phyloP scores from a whole-genome alignment of 2,329 filamentous ascomycete genomes.

The Alternaria arborescens region DNA sequence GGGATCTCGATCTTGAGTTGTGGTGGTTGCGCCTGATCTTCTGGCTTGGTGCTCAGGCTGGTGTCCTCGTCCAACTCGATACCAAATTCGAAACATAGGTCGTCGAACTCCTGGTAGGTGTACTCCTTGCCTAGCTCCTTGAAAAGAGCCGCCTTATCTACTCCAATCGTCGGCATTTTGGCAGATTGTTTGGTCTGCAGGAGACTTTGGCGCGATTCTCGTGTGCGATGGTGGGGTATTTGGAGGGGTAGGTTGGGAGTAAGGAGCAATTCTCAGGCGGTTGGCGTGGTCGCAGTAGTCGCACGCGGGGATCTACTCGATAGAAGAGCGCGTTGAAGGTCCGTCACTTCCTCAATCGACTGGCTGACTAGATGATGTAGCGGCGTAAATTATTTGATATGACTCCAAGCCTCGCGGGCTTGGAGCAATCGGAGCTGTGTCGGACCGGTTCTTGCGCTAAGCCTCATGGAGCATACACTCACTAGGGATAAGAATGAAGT shows the following conservation, averaged over 20 bases:
- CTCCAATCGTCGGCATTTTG: slow-evolving; percentile 93
- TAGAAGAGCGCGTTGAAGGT: background rate
- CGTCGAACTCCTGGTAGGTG: slow-evolving; percentile 94
- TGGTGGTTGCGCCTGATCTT: slow-evolving; percentile 74
- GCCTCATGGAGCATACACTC: slow-evolving; percentile 3
- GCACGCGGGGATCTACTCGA: background rate
- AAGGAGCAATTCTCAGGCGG: slow-evolving; percentile 21
- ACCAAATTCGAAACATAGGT: slow-evolving; percentile 97
- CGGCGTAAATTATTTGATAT: slow-evolving; percentile 34
- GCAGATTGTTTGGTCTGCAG: slow-evolving; percentile 15
- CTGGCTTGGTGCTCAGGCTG: slow-evolving; percentile 43
- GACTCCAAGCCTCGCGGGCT: slow-evolving; percentile 32
- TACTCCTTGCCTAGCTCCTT: slow-evolving; percentile 90
- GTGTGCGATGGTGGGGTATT: slow-evolving; percentile 41
- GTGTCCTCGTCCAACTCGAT: slow-evolving; percentile 95
- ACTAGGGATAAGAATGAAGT: background rate
- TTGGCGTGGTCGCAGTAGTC: slow-evolving; percentile 7
- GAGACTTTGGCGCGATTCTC: slow-evolving; percentile 15
- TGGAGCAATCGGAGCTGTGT: slow-evolving; percentile 20
- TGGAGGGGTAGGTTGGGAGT: slow-evolving; percentile 35
- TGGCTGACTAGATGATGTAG: slow-evolving; percentile 1
- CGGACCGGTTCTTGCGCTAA: slow-evolving; percentile 27
- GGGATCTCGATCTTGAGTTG: slow-evolving; percentile 98
- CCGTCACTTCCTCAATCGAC: slow-evolving; percentile 9
- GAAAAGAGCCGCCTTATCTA: slow-evolving; percentile 96